phyloP scores from a whole-genome alignment of 2,329 filamentous ascomycete species.

The Colletotrichum lupini region DNA sequence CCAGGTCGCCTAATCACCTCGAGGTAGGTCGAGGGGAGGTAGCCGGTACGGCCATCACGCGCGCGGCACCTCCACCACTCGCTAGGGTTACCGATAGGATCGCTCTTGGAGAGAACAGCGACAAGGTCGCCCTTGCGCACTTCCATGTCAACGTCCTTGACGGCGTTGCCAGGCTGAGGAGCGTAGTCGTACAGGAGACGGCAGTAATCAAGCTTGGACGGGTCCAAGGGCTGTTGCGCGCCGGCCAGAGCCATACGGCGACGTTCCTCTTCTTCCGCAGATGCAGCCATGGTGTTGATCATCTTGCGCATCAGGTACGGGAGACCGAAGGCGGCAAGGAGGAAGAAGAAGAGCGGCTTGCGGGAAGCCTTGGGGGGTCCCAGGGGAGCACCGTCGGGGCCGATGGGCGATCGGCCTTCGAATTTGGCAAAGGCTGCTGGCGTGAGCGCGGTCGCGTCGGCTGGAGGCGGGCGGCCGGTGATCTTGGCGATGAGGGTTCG shows the following conservation, averaged over 20 bases:
- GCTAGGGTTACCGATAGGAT: constrained; percentile 89
- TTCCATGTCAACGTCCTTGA: constrained; percentile 83
- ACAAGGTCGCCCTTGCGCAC: constrained; percentile 97
- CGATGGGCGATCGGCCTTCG: constrained; percentile 71
- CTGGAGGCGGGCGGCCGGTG: constrained; percentile 90
- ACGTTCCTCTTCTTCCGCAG: constrained; percentile 85
- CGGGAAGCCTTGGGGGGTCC: constrained; percentile 80
- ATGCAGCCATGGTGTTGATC: constrained; percentile 84
- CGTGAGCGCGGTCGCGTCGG: constrained; percentile 86
- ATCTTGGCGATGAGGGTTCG: constrained; percentile 91
- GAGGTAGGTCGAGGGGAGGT: constrained; percentile 90
- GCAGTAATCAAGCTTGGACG: constrained; percentile 95
- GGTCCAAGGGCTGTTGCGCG: constrained; percentile 75
- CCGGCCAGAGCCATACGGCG: constrained; percentile 57
- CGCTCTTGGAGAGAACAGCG: constrained; percentile 90
- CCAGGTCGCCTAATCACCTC: constrained; percentile 74
- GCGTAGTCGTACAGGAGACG: constrained; percentile 94
- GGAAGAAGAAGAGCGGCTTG: constrained; percentile 96
- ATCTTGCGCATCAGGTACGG: constrained; percentile 98
- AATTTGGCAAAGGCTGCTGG: constrained; percentile 93
- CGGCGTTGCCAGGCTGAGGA: constrained; percentile 73
- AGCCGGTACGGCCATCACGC: constrained; percentile 89
- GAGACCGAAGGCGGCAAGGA: constrained; percentile 92
- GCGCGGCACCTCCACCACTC: constrained; percentile 98
- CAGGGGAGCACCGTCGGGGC: constrained; percentile 71